Evolutionary conservation across 345 rosid species (phyloP), one percentile per base, ranked within the genome.

Genomic region (Citrus inodora): DNA sequence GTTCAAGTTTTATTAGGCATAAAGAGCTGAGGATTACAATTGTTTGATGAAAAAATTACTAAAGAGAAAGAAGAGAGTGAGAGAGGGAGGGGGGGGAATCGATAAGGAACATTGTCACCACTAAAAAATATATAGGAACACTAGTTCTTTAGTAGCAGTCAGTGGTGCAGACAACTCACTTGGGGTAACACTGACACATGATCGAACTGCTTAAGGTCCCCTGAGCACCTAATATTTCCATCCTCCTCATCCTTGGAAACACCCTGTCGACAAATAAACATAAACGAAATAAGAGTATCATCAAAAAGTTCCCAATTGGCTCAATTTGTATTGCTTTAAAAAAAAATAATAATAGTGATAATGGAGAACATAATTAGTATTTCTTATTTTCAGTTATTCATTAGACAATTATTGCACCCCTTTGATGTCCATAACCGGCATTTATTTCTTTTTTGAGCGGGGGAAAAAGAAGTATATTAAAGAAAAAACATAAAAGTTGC

Each of bases 171-270:
- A 66, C 19, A 72, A 71, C 86, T 81, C 69, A 90, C 94, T 67
- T 70, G 73, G 37, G 61, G n/a, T 21, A 83, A 78, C 67, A 82
- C 77, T 22, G 89, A 82, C 55, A 75, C 77, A 68, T 53, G 71
- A 81, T 86, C 78, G 67, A 75, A 73, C 69, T 69, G 84, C 76
- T 10, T 60, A 48, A 75, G 63, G 37, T 76, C 83, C 60, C 72
- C 79, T 8, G 83, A 80, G 70, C 80, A 82, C 83, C 82, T 75
- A 10, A 70, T 56, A 67, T 80, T 76, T 40, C 82, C 83, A 76
- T 67, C 67, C 38, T 78, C 81, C 73, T 35, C 78, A 74, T 83
- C 89, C 67, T 42, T 64, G 64, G 82, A 61, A 72, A 78, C 75
- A 70, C 85, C 89, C 93, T 89, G 82, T 5, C 6, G 40, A 55